Evolutionary conservation across 257 asterid species (phyloP).

Genomic region (Sherardia arvensis): DNA sequence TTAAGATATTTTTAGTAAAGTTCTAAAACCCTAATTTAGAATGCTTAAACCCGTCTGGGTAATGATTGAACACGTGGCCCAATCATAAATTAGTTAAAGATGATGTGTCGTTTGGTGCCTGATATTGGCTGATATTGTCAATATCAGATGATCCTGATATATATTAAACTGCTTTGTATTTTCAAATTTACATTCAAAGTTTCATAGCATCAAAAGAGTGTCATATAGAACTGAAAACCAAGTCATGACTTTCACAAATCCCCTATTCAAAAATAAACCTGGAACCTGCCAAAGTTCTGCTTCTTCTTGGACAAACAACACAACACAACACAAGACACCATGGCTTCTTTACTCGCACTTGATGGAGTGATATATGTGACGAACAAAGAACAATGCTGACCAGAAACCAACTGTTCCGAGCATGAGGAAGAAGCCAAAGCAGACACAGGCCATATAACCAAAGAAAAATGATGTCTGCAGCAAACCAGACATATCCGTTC

Average conservation of each 20-base stretch:
- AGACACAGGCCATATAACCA: slow-evolving; percentile 77
- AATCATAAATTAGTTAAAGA: too few relatives aligned
- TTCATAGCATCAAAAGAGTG: too few relatives aligned
- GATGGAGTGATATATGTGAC: slow-evolving; percentile 66
- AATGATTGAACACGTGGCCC: too few relatives aligned
- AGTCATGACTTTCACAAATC: neutral
- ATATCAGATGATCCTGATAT: too few relatives aligned
- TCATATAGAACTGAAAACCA: too few relatives aligned
- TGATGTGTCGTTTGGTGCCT: too few relatives aligned
- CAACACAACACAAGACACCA: slow-evolving; percentile 9
- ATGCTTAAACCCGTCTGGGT: too few relatives aligned
- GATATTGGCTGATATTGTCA: too few relatives aligned
- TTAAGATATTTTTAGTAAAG: too few relatives aligned
- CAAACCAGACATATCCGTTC: slow-evolving; percentile 36
- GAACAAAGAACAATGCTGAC: slow-evolving; percentile 75
- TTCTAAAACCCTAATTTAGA: too few relatives aligned
- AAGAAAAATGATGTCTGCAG: slow-evolving; percentile 37
- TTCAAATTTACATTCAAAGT: too few relatives aligned
- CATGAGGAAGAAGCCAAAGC: slow-evolving; percentile 85
- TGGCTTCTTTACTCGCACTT: slow-evolving; percentile 44
- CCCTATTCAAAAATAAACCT: neutral
- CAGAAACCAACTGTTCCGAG: slow-evolving; percentile 87
- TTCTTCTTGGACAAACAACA: neutral
- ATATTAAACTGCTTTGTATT: too few relatives aligned
- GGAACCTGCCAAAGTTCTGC: neutral